phyloP scores from a whole-genome alignment of 371 early-diverging fungal species.

The Mortierella sp. region DNA sequence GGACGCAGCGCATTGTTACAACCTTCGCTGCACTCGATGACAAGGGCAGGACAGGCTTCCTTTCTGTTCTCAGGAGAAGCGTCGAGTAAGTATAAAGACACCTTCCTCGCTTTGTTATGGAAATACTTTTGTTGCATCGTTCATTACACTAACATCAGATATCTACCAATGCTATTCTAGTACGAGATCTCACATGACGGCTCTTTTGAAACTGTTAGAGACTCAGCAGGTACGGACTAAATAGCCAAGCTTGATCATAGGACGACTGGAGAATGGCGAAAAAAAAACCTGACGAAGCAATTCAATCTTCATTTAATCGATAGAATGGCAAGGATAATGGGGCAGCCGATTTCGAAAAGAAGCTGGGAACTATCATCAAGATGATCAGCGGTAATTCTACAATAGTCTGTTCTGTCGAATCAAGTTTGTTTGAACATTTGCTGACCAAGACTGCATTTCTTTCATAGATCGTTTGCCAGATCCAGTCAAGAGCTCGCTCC shows the following conservation, averaged over 20 bases:
- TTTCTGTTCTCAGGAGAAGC: slow-evolving; percentile 48
- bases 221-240: slow-evolving; percentile 21
- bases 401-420: background rate
- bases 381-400: slow-evolving; percentile 26
- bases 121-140: background rate
- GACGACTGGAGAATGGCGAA: background rate
- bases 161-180: slow-evolving; percentile 6
- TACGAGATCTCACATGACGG: slow-evolving; percentile 36
- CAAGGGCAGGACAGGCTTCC: slow-evolving; percentile 48
- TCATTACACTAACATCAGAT: background rate
- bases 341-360: slow-evolving; percentile 32
- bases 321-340: background rate
- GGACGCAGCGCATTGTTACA: slow-evolving; percentile 40
- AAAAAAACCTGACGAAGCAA: background rate
- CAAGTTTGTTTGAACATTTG: background rate
- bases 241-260: background rate
- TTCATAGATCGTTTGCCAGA: slow-evolving; percentile 45
- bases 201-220: slow-evolving; percentile 31
- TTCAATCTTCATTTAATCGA: background rate
- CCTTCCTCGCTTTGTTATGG: no score
- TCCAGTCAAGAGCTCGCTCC: slow-evolving; percentile 31
- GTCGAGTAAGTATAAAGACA: slow-evolving; percentile 38
- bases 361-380: slow-evolving; percentile 38
- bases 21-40: slow-evolving; percentile 39
- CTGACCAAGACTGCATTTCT: background rate